phyloP scores from a whole-genome alignment of 306 rosid genomes.

The Rosa rugosa region DNA sequence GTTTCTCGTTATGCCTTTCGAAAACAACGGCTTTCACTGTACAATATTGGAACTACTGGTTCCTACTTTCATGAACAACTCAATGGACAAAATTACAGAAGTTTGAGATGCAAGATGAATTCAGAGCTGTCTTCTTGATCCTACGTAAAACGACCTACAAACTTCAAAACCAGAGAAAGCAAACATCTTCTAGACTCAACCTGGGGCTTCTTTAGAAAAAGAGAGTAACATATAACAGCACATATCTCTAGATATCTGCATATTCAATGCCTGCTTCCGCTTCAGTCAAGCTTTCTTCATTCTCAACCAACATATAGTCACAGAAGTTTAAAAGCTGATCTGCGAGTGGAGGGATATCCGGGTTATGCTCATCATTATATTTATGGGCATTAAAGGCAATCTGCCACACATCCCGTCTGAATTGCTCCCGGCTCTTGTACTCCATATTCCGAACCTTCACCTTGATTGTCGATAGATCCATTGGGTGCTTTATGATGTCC shows the following conservation, averaged over 20 bases:
- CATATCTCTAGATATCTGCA: conserved; percentile 31
- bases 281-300: conserved; percentile 70
- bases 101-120: background rate
- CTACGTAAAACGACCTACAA: background rate
- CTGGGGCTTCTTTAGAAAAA: background rate
- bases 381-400: conserved; percentile 73
- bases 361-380: conserved; percentile 88
- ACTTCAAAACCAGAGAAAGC: background rate
- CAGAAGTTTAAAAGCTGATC: conserved; percentile 85
- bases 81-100: background rate
- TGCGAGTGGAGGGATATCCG: conserved; percentile 83
- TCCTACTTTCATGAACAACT: background rate
- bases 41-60: background rate
- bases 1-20: background rate
- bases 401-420: conserved; percentile 83
- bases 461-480: conserved; percentile 82
- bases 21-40: background rate
- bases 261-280: conserved; percentile 87
- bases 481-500: conserved; percentile 72
- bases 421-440: conserved; percentile 86
- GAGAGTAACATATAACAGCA: background rate
- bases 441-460: conserved; percentile 83
- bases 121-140: background rate
- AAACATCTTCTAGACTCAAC: background rate
- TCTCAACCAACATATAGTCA: conserved; percentile 71